These are phyloP conservation scores for Tylopilus cervinicoccineus DNA, from an alignment of 768 basidiomycete genomes.

Conservation along the genomic window DNA sequence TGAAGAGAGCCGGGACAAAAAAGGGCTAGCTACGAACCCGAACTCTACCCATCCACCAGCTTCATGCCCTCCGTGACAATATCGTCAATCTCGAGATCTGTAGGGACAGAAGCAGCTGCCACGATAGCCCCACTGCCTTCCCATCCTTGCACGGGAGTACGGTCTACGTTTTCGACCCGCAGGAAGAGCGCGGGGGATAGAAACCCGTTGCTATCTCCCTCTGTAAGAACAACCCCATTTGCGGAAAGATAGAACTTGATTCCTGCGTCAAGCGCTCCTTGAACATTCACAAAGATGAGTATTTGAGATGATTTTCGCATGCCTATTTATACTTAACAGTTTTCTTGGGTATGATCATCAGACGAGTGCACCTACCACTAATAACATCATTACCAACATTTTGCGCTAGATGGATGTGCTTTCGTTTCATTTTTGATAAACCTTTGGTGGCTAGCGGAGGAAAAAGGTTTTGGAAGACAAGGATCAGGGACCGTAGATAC, in stretches of 20 bases:
- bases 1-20: not conserved
- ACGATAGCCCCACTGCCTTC: slow-evolving; percentile 4
- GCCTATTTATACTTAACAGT: slow-evolving; percentile 41
- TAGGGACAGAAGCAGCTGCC: not conserved
- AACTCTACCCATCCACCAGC: not conserved
- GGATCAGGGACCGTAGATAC: slow-evolving; percentile 9
- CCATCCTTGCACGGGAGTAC: slow-evolving; percentile 22
- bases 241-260: slow-evolving; percentile 73
- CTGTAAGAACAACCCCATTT: slow-evolving; percentile 87
- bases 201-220: slow-evolving; percentile 64
- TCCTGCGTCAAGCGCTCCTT: slow-evolving; percentile 63
- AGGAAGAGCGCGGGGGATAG: slow-evolving; percentile 62
- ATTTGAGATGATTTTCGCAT: slow-evolving; percentile 78
- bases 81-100: not conserved
- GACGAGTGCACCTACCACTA: slow-evolving; percentile 55
- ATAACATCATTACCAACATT: slow-evolving; percentile 65
- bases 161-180: slow-evolving; percentile 51
- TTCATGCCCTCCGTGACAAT: not conserved
- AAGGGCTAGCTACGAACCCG: not conserved
- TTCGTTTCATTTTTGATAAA: slow-evolving; percentile 79
- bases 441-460: slow-evolving; percentile 54
- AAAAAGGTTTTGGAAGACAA: not conserved
- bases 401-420: slow-evolving; percentile 92
- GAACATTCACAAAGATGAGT: slow-evolving; percentile 77
- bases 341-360: not conserved